phyloP scores from a whole-genome alignment of 306 rosid species.

The Quercus gilva region DNA sequence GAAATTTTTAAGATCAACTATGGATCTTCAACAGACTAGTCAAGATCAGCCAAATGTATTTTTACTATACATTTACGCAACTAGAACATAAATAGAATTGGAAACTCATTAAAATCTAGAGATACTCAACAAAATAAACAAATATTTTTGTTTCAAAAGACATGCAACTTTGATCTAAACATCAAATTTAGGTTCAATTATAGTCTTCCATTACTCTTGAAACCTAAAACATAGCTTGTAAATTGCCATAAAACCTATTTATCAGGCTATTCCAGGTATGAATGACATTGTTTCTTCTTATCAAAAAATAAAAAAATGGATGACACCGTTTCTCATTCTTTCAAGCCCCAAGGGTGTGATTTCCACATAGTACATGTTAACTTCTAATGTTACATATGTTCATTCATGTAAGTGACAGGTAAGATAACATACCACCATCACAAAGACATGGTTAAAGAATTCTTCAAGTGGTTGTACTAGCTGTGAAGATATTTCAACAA shows the following conservation, averaged over 20 bases:
- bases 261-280: background rate
- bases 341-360: background rate
- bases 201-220: background rate
- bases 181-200: background rate
- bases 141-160: background rate
- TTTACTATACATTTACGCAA: background rate
- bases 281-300: too few relatives aligned
- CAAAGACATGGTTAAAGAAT: conserved; percentile 82
- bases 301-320: too few relatives aligned
- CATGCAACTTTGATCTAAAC: background rate
- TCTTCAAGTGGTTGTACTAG: conserved; percentile 87
- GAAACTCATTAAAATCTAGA: background rate
- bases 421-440: conserved; percentile 84
- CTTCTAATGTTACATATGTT: background rate
- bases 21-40: too few relatives aligned
- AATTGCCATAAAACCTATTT: background rate
- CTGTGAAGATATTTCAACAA: conserved; percentile 65
- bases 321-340: background rate
- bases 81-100: background rate
- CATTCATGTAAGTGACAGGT: background rate
- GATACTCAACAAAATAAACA: background rate
- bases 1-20: too few relatives aligned
- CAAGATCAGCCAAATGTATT: too few relatives aligned
- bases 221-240: background rate
- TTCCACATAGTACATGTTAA: background rate